These are phyloP conservation scores for Bothriochloa decipiens DNA, from an alignment of 176 grass and related monocot genomes.

Conservation along the genomic window DNA sequence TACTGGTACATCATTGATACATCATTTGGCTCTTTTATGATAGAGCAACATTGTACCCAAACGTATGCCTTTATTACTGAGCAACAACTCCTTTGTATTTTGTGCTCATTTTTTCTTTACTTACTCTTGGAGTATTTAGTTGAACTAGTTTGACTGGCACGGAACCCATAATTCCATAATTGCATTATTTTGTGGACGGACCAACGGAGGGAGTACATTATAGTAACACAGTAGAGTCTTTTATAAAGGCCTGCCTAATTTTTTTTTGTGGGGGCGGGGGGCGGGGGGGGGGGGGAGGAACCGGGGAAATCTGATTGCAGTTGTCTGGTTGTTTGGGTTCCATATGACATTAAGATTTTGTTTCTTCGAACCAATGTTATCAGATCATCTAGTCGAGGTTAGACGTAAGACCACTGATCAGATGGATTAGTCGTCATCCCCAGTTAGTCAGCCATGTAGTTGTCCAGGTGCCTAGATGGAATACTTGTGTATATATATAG, in stretches of 20 bases:
- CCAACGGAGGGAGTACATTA: background rate
- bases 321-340: constrained; percentile 17
- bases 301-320: background rate
- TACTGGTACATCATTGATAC: background rate
- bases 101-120: background rate
- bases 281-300: too few species aligned
- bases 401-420: background rate
- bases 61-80: background rate
- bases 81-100: background rate
- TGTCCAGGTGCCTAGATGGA: background rate
- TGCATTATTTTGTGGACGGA: too few species aligned
- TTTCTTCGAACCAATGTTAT: background rate
- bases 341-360: background rate
- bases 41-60: background rate
- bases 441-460: background rate
- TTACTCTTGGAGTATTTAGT: background rate
- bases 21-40: constrained; percentile 29
- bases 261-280: too few species aligned
- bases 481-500: background rate
- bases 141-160: too few species aligned
- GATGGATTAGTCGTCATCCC: background rate
- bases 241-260: too few species aligned
- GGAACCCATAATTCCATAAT: too few species aligned
- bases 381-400: background rate
- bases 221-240: background rate